These are phyloP conservation scores for Termitomyces titanicus DNA, from an alignment of 768 basidiomycete species.

Conservation along the genomic window DNA sequence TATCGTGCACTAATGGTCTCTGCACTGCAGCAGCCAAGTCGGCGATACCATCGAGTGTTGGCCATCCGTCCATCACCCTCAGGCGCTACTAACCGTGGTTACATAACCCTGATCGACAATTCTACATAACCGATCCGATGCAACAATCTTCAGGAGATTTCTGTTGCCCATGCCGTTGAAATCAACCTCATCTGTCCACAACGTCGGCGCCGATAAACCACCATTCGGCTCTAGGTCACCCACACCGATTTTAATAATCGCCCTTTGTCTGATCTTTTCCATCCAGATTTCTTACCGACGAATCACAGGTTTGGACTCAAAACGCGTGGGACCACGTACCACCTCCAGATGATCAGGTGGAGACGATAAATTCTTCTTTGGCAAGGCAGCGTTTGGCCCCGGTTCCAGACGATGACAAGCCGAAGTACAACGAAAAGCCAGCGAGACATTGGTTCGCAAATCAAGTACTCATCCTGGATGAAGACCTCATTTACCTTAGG, in stretches of 20 bases:
- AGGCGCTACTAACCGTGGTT: constrained; percentile 3
- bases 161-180: constrained; percentile 18
- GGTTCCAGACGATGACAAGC: constrained; percentile 69
- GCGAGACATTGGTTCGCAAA: constrained; percentile 62
- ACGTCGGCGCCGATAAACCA: constrained; percentile 49
- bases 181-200: constrained; percentile 63
- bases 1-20: constrained; percentile 4
- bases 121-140: too few species aligned
- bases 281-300: constrained; percentile 63
- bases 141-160: not conserved
- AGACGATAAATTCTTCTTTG: constrained; percentile 67
- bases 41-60: constrained; percentile 8
- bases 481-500: constrained; percentile 44
- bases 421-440: constrained; percentile 69
- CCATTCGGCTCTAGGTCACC: constrained; percentile 73
- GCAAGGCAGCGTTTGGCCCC: constrained; percentile 68
- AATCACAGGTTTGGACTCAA: constrained; percentile 76
- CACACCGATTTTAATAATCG: constrained; percentile 4
- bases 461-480: not conserved
- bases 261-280: not conserved
- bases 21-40: constrained; percentile 16
- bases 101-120: constrained; percentile 9
- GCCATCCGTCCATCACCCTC: constrained; percentile 8
- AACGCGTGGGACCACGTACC: constrained; percentile 94
- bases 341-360: constrained; percentile 75